A percentile compares a stretch with the other conserved stretches of the same genome.
These are phyloP conservation scores for Colletotrichum sp. DNA, from an alignment of 2,329 filamentous ascomycete genomes.

Conservation along the genomic window DNA sequence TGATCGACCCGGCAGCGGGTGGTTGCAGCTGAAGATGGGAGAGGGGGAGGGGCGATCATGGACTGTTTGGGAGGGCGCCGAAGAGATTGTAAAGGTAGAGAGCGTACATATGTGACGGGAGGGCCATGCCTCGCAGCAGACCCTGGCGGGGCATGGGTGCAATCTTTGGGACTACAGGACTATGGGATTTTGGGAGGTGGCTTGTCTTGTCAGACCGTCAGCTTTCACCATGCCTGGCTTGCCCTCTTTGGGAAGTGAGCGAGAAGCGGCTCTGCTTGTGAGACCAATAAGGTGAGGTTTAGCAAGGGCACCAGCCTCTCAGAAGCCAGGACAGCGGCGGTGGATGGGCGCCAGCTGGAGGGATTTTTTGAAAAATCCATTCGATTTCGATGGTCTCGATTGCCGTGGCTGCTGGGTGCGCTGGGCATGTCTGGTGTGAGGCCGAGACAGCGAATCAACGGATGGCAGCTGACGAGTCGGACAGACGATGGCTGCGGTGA, in stretches of 20 bases:
- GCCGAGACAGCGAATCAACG: background rate
- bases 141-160: background rate
- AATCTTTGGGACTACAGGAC: slow-evolving; percentile 10
- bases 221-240: background rate
- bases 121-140: background rate
- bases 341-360: background rate
- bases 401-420: background rate
- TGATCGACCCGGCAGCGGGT: slow-evolving; percentile 13
- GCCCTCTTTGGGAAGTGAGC: background rate
- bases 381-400: background rate
- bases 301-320: background rate
- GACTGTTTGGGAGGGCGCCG: slow-evolving; percentile 4
- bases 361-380: background rate
- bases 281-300: background rate
- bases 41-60: slow-evolving; percentile 7
- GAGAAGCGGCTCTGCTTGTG: background rate
- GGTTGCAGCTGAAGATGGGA: background rate
- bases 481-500: slow-evolving; percentile 5
- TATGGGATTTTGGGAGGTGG: slow-evolving; percentile 16
- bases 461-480: slow-evolving; percentile 9
- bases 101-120: slow-evolving; percentile 8
- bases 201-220: slow-evolving; percentile 16
- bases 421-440: background rate
- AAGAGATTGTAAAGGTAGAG: background rate
- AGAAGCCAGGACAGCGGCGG: background rate